phyloP scores from a whole-genome alignment of 1,139 yeast species.

The Yamadazyma songkhlaensis region DNA sequence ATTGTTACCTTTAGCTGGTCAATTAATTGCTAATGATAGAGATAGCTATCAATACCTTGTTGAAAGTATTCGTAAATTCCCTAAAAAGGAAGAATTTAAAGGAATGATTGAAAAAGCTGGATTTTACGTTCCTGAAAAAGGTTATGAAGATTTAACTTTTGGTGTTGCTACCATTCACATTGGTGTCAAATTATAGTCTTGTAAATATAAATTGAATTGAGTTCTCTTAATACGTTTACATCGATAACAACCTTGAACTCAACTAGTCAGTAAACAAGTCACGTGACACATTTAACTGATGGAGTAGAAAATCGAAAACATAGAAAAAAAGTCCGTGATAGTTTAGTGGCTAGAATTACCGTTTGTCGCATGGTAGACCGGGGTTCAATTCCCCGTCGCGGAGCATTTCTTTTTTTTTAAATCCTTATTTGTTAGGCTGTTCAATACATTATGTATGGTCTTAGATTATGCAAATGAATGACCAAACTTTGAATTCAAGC shows the following conservation, averaged over 20 bases:
- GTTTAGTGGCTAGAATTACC: conserved; percentile 48
- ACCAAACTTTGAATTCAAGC: not conserved
- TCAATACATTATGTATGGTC: not conserved
- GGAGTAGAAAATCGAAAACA: too few relatives aligned
- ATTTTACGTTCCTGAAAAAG: conserved; percentile 78
- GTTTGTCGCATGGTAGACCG: conserved; percentile 49
- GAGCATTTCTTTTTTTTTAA: conserved; percentile 21
- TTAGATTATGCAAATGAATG: not conserved
- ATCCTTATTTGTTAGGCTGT: not conserved
- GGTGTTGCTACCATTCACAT: conserved; percentile 96
- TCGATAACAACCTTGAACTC: too few relatives aligned
- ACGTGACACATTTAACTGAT: too few relatives aligned
- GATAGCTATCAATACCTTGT: conserved; percentile 95
- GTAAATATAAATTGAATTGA: conserved; percentile 2
- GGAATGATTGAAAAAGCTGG: conserved; percentile 94
- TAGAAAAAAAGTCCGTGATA: conserved; percentile 30
- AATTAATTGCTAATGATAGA: conserved; percentile 88
- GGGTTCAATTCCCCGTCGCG: conserved; percentile 51
- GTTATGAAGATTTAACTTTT: conserved; percentile 92
- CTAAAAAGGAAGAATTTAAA: conserved; percentile 87
- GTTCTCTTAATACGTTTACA: not conserved
- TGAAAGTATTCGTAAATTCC: conserved; percentile 89
- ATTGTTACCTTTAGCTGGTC: conserved; percentile 91
- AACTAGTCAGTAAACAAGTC: too few relatives aligned
- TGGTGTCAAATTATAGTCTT: conserved; percentile 70